These are phyloP conservation scores for Pestalotiopsis fici DNA, from an alignment of 2,329 filamentous ascomycete species.

Conservation along the genomic window DNA sequence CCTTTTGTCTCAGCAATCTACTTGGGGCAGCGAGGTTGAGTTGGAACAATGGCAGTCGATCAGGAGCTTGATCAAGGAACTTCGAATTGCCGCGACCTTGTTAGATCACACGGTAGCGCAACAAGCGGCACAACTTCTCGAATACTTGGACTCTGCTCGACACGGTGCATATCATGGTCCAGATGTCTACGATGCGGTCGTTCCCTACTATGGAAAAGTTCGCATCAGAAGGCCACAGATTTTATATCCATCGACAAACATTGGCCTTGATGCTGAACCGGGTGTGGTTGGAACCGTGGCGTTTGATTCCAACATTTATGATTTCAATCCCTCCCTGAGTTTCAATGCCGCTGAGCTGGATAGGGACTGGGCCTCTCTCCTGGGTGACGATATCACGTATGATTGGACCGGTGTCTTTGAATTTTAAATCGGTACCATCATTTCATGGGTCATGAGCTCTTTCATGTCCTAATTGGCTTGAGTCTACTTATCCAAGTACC, in stretches of 20 bases:
- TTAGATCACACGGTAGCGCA: slow-evolving; percentile 2
- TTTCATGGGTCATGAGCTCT: not conserved
- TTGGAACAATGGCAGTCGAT: not conserved
- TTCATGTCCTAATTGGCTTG: too few species aligned
- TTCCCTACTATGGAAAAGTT: slow-evolving; percentile 3
- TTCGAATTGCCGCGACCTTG: not conserved
- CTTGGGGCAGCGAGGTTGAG: not conserved
- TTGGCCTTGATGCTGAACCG: not conserved
- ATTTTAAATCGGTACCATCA: not conserved
- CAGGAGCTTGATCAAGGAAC: not conserved
- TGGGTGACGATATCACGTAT: not conserved
- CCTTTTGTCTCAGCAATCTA: not conserved
- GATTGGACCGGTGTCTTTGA: slow-evolving; percentile 2
- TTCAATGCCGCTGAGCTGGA: not conserved
- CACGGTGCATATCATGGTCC: slow-evolving; percentile 2
- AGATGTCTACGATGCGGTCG: slow-evolving; percentile 1
- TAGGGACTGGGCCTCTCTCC: not conserved
- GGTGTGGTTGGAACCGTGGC: not conserved
- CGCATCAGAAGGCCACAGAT: not conserved
- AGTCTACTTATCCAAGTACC: too few species aligned
- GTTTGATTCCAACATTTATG: slow-evolving; percentile 1
- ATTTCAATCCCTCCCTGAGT: not conserved
- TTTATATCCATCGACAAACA: not conserved
- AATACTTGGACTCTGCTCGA: slow-evolving; percentile 1
- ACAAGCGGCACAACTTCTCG: slow-evolving; percentile 2